These are phyloP conservation scores for Fusarium hainanense DNA, from an alignment of 2,329 filamentous ascomycete species.

Conservation along the genomic window DNA sequence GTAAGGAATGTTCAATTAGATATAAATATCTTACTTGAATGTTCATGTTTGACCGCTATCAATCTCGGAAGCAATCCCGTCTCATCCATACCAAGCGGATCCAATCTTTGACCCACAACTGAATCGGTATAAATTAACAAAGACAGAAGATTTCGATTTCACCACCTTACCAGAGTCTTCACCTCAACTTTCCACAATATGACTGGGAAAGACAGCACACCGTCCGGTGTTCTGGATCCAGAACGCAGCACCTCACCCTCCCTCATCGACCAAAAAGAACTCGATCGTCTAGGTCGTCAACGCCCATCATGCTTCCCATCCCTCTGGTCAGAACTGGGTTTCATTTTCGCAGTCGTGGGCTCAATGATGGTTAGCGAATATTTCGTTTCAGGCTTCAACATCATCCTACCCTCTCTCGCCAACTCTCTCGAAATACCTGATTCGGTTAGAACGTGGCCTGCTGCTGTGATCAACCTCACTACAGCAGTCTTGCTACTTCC, in stretches of 20 bases:
- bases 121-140: slow-evolving; percentile 3
- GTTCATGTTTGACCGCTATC: neutral
- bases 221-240: slow-evolving; percentile 1
- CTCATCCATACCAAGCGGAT: neutral
- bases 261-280: slow-evolving; percentile 47
- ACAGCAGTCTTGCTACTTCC: slow-evolving; percentile 70
- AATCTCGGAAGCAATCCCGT: neutral
- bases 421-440: slow-evolving; percentile 71
- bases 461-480: slow-evolving; percentile 69
- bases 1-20: too few species aligned
- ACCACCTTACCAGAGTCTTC: neutral
- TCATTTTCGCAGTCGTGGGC: slow-evolving; percentile 70
- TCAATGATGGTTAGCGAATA: slow-evolving; percentile 77
- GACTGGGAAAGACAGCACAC: neutral
- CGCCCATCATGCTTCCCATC: slow-evolving; percentile 67
- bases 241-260: neutral
- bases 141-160: neutral
- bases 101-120: neutral
- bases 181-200: neutral
- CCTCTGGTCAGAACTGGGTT: slow-evolving; percentile 67
- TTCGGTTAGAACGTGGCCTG: slow-evolving; percentile 71
- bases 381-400: slow-evolving; percentile 80
- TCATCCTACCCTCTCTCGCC: slow-evolving; percentile 75
- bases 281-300: slow-evolving; percentile 72
- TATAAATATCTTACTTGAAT: neutral